A percentile compares a stretch with the other conserved stretches of the same genome.
phyloP scores from a whole-genome alignment of 345 rosid species.

The Euphorbia peplus region DNA sequence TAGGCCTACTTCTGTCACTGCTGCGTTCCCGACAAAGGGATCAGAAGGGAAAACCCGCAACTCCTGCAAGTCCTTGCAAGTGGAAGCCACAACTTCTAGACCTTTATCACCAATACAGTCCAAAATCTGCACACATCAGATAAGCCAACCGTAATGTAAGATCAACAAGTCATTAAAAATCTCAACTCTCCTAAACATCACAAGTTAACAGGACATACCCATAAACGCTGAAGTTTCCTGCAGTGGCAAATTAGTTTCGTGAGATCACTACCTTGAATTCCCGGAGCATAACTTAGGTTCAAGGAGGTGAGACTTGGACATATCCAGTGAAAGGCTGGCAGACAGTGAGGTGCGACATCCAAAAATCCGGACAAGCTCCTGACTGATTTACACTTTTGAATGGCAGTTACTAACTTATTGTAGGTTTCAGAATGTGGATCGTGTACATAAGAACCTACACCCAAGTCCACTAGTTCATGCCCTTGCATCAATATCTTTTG shows the following conservation, averaged over 20 bases:
- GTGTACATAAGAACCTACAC: slow-evolving; percentile 73
- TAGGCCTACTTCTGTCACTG: slow-evolving; percentile 84
- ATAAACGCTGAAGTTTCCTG: slow-evolving; percentile 69
- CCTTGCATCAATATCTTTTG: slow-evolving; percentile 60
- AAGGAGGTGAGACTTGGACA: slow-evolving; percentile 57
- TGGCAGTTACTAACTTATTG: slow-evolving; percentile 40
- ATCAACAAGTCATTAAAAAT: not conserved
- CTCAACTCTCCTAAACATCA: not conserved
- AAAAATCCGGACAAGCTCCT: slow-evolving; percentile 85
- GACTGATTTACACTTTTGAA: slow-evolving; percentile 51
- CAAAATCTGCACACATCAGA: slow-evolving; percentile 58
- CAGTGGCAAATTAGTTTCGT: slow-evolving; percentile 60
- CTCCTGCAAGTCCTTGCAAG: slow-evolving; percentile 83
- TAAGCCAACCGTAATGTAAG: slow-evolving; percentile 13
- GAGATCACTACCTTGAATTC: slow-evolving; percentile 58
- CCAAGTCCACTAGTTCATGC: slow-evolving; percentile 75
- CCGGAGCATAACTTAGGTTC: slow-evolving; percentile 88
- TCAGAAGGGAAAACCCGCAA: slow-evolving; percentile 91
- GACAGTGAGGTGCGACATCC: slow-evolving; percentile 63
- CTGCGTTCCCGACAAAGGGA: slow-evolving; percentile 47
- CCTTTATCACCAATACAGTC: slow-evolving; percentile 94
- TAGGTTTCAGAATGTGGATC: slow-evolving; percentile 64
- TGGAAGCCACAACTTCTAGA: slow-evolving; percentile 64
- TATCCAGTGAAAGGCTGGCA: slow-evolving; percentile 55
- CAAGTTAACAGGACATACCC: slow-evolving; percentile 45